Evolutionary conservation across 768 basidiomycete genomes (phyloP).

Genomic region (Auricularia sp.): DNA sequence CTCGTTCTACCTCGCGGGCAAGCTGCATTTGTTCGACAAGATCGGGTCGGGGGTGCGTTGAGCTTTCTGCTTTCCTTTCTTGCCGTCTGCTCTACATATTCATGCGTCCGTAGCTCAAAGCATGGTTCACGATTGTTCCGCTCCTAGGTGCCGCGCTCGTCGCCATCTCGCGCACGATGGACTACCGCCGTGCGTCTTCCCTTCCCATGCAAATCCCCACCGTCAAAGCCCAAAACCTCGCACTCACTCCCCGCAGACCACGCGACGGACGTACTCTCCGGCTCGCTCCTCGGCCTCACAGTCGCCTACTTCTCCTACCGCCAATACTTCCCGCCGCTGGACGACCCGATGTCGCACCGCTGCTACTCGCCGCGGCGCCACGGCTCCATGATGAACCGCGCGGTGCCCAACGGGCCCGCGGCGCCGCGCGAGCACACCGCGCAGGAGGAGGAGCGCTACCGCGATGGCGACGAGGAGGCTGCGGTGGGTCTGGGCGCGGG

Average conservation of each 20-base stretch:
- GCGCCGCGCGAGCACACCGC: not conserved
- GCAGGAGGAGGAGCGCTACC: not conserved
- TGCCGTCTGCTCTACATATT: not conserved
- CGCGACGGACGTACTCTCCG: conserved; percentile 84
- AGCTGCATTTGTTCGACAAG: conserved; percentile 80
- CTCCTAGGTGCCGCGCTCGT: conserved; percentile 68
- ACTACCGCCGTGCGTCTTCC: conserved; percentile 61
- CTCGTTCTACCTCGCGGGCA: conserved; percentile 81
- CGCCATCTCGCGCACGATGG: conserved; percentile 84
- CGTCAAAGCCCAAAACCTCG: conserved; percentile 11
- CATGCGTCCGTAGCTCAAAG: conserved; percentile 42
- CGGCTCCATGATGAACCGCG: not conserved
- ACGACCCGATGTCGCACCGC: conserved; percentile 49
- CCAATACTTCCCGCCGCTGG: conserved; percentile 74
- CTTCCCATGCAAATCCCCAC: not conserved
- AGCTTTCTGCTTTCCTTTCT: not conserved
- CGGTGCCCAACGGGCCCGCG: not conserved
- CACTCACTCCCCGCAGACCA: conserved; percentile 45
- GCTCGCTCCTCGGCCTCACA: conserved; percentile 60
- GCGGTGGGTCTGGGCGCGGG: not conserved
- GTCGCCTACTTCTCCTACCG: conserved; percentile 70
- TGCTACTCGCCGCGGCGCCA: conserved; percentile 45
- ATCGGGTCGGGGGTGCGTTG: conserved; percentile 55
- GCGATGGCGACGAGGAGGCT: not conserved
- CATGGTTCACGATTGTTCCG: conserved; percentile 75